Percentiles rank a stretch among this genome's conserved stretches.
Evolutionary conservation across 1,284 basidiomycete genomes (phyloP).

Genomic region (Apiotrichum akiyoshidainum): DNA sequence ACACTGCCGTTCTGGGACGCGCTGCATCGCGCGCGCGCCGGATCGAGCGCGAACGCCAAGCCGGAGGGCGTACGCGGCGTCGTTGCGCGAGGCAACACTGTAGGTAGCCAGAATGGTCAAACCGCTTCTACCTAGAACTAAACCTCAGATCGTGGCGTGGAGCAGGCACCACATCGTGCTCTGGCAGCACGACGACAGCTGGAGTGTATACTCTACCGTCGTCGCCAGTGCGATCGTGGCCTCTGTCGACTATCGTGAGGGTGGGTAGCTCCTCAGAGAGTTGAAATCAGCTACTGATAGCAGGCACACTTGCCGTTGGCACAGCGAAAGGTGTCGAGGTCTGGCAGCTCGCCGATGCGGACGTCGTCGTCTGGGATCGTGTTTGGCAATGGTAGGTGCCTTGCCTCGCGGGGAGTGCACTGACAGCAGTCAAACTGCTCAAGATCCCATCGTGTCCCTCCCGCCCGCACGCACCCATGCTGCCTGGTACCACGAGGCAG

Average conservation of each 20-base stretch:
- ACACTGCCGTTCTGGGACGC: slow-evolving; percentile 45
- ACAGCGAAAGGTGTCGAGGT: slow-evolving; percentile 38
- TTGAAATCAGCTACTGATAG: not conserved
- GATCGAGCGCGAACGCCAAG: slow-evolving; percentile 18
- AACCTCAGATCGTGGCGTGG: slow-evolving; percentile 43
- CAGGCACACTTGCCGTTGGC: slow-evolving; percentile 34
- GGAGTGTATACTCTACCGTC: slow-evolving; percentile 39
- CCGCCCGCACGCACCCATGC: slow-evolving; percentile 29
- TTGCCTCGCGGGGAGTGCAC: not conserved
- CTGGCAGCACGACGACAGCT: slow-evolving; percentile 32
- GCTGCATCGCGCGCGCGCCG: slow-evolving; percentile 33
- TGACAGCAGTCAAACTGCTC: not conserved
- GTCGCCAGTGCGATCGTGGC: slow-evolving; percentile 30
- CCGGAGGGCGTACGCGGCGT: slow-evolving; percentile 33
- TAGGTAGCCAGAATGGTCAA: slow-evolving; percentile 15
- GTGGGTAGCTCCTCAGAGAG: slow-evolving; percentile 17
- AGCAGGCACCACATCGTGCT: slow-evolving; percentile 38
- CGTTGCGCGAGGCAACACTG: slow-evolving; percentile 23
- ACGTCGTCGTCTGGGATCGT: slow-evolving; percentile 45
- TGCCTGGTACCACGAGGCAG: slow-evolving; percentile 26
- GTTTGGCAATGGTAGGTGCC: slow-evolving; percentile 33
- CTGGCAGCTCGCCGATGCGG: slow-evolving; percentile 33
- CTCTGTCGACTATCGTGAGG: slow-evolving; percentile 31
- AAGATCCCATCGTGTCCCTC: slow-evolving; percentile 9
- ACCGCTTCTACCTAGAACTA: not conserved